phyloP scores from a whole-genome alignment of 2,329 filamentous ascomycete species.

The Metarhizium rileyi region DNA sequence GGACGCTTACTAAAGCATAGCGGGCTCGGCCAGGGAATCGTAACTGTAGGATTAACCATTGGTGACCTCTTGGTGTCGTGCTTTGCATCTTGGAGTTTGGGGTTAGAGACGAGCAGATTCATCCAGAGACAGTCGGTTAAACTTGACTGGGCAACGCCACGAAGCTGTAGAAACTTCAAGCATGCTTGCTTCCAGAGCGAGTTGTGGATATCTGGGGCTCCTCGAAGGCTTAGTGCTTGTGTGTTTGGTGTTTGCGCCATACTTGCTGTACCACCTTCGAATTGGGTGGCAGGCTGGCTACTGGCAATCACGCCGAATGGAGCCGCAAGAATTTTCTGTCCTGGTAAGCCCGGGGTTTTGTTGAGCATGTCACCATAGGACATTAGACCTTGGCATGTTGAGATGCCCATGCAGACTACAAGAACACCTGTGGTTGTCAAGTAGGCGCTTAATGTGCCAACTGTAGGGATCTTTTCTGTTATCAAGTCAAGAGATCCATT shows the following conservation, averaged over 20 bases:
- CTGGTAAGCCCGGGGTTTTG: constrained; percentile 28
- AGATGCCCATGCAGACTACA: constrained; percentile 38
- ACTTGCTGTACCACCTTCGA: constrained; percentile 22
- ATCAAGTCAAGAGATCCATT: constrained; percentile 11
- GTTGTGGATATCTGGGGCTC: constrained; percentile 30
- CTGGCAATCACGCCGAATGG: constrained; percentile 37
- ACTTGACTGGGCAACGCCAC: constrained; percentile 35
- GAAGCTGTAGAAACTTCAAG: constrained; percentile 38
- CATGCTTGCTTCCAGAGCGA: constrained; percentile 41
- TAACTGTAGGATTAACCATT: constrained; percentile 23
- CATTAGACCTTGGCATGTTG: constrained; percentile 36
- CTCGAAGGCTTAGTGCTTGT: constrained; percentile 33
- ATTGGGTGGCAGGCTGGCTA: constrained; percentile 12
- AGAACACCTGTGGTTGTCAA: constrained; percentile 47
- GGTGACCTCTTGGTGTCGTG: constrained; percentile 32
- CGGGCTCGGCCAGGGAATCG: constrained; percentile 43
- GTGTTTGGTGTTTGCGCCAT: constrained; percentile 43
- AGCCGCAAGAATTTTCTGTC: constrained; percentile 40
- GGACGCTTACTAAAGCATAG: constrained; percentile 43
- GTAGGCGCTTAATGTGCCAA: constrained; percentile 44
- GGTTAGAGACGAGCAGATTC: constrained; percentile 37
- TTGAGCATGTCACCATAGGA: constrained; percentile 34
- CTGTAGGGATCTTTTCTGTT: constrained; percentile 18
- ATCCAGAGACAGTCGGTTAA: constrained; percentile 40
- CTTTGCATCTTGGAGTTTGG: constrained; percentile 32